Base-by-base conservation (phyloP, 208 protist genomes). In the Angomonas ambiguus region DNA sequence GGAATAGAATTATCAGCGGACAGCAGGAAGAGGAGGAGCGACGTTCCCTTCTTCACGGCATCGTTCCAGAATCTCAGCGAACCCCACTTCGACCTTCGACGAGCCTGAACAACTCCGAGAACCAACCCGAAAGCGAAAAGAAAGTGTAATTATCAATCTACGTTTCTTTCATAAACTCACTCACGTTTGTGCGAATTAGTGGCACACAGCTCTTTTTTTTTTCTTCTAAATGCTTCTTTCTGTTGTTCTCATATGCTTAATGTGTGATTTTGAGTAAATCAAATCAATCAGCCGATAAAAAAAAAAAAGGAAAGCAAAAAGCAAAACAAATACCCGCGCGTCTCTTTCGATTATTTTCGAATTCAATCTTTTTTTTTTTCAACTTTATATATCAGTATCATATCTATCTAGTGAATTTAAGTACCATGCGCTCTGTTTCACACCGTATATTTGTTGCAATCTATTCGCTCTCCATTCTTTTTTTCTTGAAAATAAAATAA, bases 1-100 rank as follows among this genome's bases (percentile, higher is more conserved):
- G 86, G 13, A 68, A 41, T 48, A 49, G 78, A 48, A 80, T 89
- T 16, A 35, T 79, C n/a, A 30, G 8, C 22, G 49, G 49, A 5
- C n/a, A 56, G 49, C n/a, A 16, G 49, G 49, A 56, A 8, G 49
- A 16, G 5, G 49, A 56, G 49, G 49, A 56, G 5, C n/a, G 22
- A 8, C n/a, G 22, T 16, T 16, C n/a, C n/a, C 49, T 56, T 8
- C n/a, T 56, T 6, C 49, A 27, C 5, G 49, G 49, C 11, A 27
- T 30, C n/a, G 27, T 56, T 24, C 49, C 49, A 24, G 49, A 56
- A 24, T 56, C 49, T 16, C 49, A 56, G 49, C 49, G 49, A 56
- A 56, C 49, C 49, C 22, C 49, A 30, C 49, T 56, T 5, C 22
- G 11, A 27, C 22, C n/a, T 8, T 11, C 11, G 11, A 24, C 49